Evolutionary conservation across 352 stramenopile species (phyloP).

Genomic region (Phytophthora fragariaefolia): DNA sequence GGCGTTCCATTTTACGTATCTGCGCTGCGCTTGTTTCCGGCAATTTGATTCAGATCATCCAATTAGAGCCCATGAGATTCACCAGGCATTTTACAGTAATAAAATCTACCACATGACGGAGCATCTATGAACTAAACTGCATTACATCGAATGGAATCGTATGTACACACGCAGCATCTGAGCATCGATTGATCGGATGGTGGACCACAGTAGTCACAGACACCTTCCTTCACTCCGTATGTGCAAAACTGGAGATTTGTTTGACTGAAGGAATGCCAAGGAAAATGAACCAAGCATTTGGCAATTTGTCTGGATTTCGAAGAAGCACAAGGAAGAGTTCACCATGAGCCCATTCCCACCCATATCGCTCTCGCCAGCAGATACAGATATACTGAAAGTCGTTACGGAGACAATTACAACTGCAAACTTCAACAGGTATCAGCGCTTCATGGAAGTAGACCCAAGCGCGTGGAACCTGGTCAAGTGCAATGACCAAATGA

Average conservation of each 20-base stretch:
- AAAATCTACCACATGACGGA: too few relatives aligned
- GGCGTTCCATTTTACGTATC: too few relatives aligned
- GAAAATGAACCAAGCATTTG: constrained; percentile 9
- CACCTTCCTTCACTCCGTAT: constrained; percentile 25
- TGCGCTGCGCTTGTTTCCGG: too few relatives aligned
- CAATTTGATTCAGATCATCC: too few relatives aligned
- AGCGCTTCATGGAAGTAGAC: constrained; percentile 23
- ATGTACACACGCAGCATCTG: too few relatives aligned
- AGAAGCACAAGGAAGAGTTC: background rate
- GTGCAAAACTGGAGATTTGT: constrained; percentile 26
- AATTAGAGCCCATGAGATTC: too few relatives aligned
- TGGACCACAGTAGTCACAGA: constrained; percentile 6
- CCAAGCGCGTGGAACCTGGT: constrained; percentile 29
- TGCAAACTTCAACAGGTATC: constrained; percentile 42
- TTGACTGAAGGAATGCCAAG: background rate
- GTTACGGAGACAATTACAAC: constrained; percentile 37
- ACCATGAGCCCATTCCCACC: constrained; percentile 34
- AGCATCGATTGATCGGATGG: background rate
- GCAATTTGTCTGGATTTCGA: constrained; percentile 4
- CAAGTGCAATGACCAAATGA: constrained; percentile 31
- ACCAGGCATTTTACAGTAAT: too few relatives aligned
- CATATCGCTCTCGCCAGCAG: constrained; percentile 27
- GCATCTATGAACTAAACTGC: constrained; percentile 1
- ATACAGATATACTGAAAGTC: constrained; percentile 26
- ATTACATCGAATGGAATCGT: constrained; percentile 12